Conservation (phyloP, 2,329 filamentous ascomycete genomes). For the Exophiala sp. region DNA sequence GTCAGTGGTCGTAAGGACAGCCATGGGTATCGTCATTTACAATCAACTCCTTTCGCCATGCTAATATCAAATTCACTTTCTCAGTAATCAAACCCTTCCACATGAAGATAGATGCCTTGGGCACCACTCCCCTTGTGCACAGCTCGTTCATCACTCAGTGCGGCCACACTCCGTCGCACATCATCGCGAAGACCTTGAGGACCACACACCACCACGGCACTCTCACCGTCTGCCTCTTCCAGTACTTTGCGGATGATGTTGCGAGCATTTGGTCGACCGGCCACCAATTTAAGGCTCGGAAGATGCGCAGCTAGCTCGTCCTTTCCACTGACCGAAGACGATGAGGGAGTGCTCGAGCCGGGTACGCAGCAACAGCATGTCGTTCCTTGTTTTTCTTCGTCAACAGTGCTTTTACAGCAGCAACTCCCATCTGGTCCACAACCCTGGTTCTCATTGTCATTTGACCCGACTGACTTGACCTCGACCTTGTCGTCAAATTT, state of each 20-base stretch:
- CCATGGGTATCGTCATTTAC: slow-evolving; percentile 6
- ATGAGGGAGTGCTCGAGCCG: slow-evolving; percentile 13
- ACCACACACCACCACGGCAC: slow-evolving; percentile 61
- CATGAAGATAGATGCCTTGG: slow-evolving; percentile 60
- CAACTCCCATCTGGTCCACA: slow-evolving; percentile 38
- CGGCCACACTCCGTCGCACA: slow-evolving; percentile 54
- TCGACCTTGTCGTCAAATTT: slow-evolving; percentile 2
- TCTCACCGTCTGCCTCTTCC: slow-evolving; percentile 60
- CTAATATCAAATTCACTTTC: background rate
- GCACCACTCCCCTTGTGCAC: slow-evolving; percentile 66
- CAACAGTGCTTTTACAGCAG: slow-evolving; percentile 49
- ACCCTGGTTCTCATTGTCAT: slow-evolving; percentile 15
- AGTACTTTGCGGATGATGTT: slow-evolving; percentile 54
- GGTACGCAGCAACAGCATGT: slow-evolving; percentile 10
- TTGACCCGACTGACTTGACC: slow-evolving; percentile 8
- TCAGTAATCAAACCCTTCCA: slow-evolving; percentile 55
- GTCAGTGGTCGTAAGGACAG: background rate
- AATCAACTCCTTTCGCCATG: slow-evolving; percentile 14
- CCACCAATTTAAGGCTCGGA: slow-evolving; percentile 34
- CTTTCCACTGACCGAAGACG: slow-evolving; percentile 10
- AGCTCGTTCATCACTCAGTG: slow-evolving; percentile 60
- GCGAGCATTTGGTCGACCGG: slow-evolving; percentile 52
- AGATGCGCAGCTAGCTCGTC: slow-evolving; percentile 13
- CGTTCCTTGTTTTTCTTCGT: slow-evolving; percentile 36
- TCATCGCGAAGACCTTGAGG: slow-evolving; percentile 54